These are phyloP conservation scores for Botrytis aclada DNA, from an alignment of 2,329 filamentous ascomycete species.

Conservation along the genomic window DNA sequence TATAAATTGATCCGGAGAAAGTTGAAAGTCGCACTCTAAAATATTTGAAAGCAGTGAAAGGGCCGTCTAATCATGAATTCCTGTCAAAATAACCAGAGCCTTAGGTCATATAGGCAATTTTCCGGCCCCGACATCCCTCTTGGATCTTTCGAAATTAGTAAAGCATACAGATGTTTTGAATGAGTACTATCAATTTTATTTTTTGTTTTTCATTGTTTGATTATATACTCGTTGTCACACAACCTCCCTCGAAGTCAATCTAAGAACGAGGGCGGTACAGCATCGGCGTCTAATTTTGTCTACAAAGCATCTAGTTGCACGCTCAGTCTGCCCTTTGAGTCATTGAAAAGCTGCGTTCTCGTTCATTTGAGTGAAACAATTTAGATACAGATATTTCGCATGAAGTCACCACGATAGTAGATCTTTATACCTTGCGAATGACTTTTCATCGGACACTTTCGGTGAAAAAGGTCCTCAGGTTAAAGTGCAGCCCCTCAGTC, in stretches of 20 bases:
- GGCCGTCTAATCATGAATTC: fast-evolving
- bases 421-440: not conserved
- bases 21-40: not conserved
- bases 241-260: fast-evolving
- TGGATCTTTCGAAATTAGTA: not conserved
- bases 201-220: not conserved
- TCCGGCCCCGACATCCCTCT: no score
- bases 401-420: not conserved
- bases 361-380: no score
- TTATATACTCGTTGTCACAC: not conserved
- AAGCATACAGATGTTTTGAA: not conserved
- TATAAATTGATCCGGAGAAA: not conserved
- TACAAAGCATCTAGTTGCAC: not conserved
- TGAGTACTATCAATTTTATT: not conserved
- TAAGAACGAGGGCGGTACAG: fast-evolving
- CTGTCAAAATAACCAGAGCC: fast-evolving
- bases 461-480: not conserved
- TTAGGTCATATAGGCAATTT: fast-evolving
- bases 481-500: not conserved
- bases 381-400: no score
- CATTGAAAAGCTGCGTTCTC: not conserved
- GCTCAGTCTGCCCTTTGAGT: not conserved
- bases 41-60: not conserved
- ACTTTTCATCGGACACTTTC: not conserved
- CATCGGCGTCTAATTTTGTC: not conserved